Conservation (phyloP, 306 rosid species). For the Fagus sylvatica region DNA sequence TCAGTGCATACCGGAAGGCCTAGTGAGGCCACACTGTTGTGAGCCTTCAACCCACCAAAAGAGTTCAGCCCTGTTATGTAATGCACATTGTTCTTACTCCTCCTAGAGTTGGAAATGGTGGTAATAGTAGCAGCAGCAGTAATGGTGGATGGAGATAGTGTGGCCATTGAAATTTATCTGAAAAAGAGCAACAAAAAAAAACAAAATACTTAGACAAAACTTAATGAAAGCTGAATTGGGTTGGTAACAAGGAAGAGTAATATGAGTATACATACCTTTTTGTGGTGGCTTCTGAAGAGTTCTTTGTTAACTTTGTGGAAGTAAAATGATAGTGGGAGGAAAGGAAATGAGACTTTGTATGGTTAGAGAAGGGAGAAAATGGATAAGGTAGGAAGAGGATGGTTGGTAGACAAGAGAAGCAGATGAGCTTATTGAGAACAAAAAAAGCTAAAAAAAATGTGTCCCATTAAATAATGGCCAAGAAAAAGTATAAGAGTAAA, state of each 20-base stretch:
- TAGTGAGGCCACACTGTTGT: conserved; percentile 52
- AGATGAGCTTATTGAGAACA: conserved; percentile 17
- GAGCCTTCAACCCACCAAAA: conserved; percentile 63
- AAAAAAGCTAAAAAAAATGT: conserved; percentile 6
- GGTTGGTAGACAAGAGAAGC: conserved; percentile 51
- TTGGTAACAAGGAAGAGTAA: not conserved
- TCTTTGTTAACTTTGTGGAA: conserved; percentile 3
- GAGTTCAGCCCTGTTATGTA: conserved; percentile 55
- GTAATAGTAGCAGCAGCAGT: conserved; percentile 37
- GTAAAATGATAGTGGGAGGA: conserved; percentile 21
- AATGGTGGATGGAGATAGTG: conserved; percentile 51
- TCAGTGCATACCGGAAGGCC: conserved; percentile 55
- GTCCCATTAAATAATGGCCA: conserved; percentile 32
- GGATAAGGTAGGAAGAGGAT: conserved; percentile 60
- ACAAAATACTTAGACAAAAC: not conserved
- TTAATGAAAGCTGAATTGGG: too few species aligned
- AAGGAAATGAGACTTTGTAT: conserved; percentile 28
- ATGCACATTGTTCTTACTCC: conserved; percentile 36
- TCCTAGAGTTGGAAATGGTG: conserved; percentile 29
- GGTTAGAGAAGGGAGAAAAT: conserved; percentile 23
- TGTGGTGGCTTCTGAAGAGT: conserved; percentile 18
- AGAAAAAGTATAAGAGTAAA: not conserved
- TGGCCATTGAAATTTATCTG: conserved; percentile 49
- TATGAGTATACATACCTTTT: not conserved
- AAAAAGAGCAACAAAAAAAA: not conserved